Percentiles rank a stretch among this genome's conserved stretches.
phyloP scores from a whole-genome alignment of 2,329 filamentous ascomycete species.

The Exserohilum rostratum region DNA sequence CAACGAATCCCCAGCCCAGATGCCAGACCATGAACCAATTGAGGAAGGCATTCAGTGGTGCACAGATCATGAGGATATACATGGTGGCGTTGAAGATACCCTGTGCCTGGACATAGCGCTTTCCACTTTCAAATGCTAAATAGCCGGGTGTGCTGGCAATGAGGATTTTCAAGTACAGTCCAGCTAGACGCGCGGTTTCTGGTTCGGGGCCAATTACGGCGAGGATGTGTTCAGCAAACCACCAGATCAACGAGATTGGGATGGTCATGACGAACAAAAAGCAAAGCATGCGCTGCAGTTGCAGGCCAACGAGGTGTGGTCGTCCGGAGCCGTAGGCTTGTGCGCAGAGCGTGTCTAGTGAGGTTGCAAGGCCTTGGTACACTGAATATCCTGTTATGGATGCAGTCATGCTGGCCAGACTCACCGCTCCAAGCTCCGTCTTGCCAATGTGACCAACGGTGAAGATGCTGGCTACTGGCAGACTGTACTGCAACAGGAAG shows the following conservation, averaged over 20 bases:
- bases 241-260: slow-evolving; percentile 75
- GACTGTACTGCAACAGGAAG: slow-evolving; percentile 56
- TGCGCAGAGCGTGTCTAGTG: slow-evolving; percentile 87
- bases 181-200: slow-evolving; percentile 73
- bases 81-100: slow-evolving; percentile 83
- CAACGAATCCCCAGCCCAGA: slow-evolving; percentile 65
- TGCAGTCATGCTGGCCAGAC: slow-evolving; percentile 56
- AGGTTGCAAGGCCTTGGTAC: slow-evolving; percentile 75
- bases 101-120: slow-evolving; percentile 88
- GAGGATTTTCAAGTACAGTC: slow-evolving; percentile 73
- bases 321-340: slow-evolving; percentile 93
- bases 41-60: slow-evolving; percentile 78
- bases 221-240: slow-evolving; percentile 69
- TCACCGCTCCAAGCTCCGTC: slow-evolving; percentile 56
- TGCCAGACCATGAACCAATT: slow-evolving; percentile 83
- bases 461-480: slow-evolving; percentile 56
- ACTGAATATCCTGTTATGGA: slow-evolving; percentile 57
- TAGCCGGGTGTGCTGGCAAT: slow-evolving; percentile 76
- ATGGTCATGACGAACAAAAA: slow-evolving; percentile 76
- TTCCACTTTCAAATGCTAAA: slow-evolving; percentile 76
- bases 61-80: slow-evolving; percentile 81
- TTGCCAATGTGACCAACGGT: slow-evolving; percentile 58
- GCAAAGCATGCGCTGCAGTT: slow-evolving; percentile 80
- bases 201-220: slow-evolving; percentile 70
- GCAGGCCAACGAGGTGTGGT: slow-evolving; percentile 84